phyloP scores from a whole-genome alignment of 169 alveolate species.

The Plasmodium blacklocki region DNA sequence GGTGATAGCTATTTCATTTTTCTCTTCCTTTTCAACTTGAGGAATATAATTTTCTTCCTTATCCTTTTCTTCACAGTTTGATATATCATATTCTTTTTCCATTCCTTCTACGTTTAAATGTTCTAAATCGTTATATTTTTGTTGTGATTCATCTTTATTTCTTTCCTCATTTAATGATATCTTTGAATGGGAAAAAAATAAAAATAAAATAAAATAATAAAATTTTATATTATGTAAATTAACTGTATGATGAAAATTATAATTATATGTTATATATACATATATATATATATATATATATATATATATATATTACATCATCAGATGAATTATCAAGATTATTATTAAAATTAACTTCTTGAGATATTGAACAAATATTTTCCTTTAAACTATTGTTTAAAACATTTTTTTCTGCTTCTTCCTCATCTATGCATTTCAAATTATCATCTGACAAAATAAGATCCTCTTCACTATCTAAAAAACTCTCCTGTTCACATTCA shows the following conservation, averaged over 20 bases:
- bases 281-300: conserved; percentile 1
- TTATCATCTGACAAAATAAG: conserved; percentile 34
- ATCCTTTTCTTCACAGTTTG: conserved; percentile 13
- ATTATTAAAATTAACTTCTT: not conserved
- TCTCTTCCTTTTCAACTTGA: conserved; percentile 13
- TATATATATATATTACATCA: conserved; percentile 21
- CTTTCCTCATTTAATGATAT: not conserved
- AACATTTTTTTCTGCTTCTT: conserved; percentile 1
- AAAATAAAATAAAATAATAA: not conserved
- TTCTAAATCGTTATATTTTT: not conserved
- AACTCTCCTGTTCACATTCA: conserved; percentile 17
- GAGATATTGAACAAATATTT: not conserved
- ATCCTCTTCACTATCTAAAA: conserved; percentile 54
- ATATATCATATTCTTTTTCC: conserved; percentile 1
- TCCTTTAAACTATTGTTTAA: not conserved
- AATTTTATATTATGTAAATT: too few relatives aligned
- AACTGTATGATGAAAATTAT: too few relatives aligned
- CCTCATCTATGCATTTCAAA: not conserved
- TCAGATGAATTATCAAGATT: conserved; percentile 11
- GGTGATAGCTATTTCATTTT: not conserved
- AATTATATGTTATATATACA: too few relatives aligned
- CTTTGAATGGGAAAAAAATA: conserved; percentile 2
- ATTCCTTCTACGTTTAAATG: not conserved
- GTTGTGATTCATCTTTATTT: not conserved
- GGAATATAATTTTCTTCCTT: conserved; percentile 1